Base-by-base conservation (phyloP, 345 rosid species). In the Firmiana major region DNA sequence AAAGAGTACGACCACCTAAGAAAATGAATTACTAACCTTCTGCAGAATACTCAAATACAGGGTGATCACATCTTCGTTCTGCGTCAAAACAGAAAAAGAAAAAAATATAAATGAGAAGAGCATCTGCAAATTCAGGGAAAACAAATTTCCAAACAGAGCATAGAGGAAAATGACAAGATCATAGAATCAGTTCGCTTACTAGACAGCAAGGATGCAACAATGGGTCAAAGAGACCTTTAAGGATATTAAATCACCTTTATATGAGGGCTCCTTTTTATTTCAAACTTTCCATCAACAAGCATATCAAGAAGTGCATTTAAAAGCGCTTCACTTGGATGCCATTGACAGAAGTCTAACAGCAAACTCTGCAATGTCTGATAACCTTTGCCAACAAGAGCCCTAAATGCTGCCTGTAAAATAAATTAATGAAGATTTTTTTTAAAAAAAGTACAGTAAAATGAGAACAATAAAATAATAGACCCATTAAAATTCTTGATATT, bases 261-360 rank as follows among this genome's bases (percentile, higher is more conserved):
- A 62, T 86, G 89, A 75, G 87, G 90, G 79, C 80, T 88, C 80
- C 87, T 84, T 60, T 87, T 88, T 67, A 86, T 69, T 79, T 93
- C 98, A 85, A 93, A 94, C 75, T 80, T 90, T 46, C 99, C 98
- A 86, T 95, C 99, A 76, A 93, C 99, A 79, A 95, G 98, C 99
- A 95, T 95, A 84, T 93, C 98, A 81, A 95, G 97, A 59, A 95
- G 90, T 74, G 97, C 90, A 80, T 84, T 87, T 72, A 93, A 78
- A 84, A 95, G 96, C 73, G 83, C 87, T 87, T 89, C 93, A 81
- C 90, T 88, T 63, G 97, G 99, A 82, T 70, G 79, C 90, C 92
- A 89, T 66, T 89, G 93, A 81, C 90, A 95, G 75, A 91, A 90
- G 76, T 90, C 98, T 82, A 95, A 85, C 73, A 95, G 85, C 87